Evolutionary conservation across 1,284 basidiomycete genomes (phyloP).

Genomic region (Cutaneotrichosporon curvatum): DNA sequence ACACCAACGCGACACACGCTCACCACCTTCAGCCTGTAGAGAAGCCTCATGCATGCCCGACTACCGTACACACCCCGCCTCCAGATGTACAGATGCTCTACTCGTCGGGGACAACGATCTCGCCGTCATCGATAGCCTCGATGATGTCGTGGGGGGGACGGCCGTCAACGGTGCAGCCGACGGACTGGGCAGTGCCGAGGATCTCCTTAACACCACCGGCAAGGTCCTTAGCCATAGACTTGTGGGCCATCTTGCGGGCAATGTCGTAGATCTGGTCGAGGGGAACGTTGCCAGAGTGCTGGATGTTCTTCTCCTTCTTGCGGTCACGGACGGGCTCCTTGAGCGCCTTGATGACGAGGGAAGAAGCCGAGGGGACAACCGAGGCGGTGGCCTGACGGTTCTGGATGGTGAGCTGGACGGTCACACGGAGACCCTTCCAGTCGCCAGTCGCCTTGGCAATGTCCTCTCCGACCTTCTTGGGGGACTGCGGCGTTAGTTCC

Average conservation of each 20-base stretch:
- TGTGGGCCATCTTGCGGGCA: conserved; percentile 83
- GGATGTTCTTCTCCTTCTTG: conserved; percentile 99
- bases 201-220: conserved; percentile 91
- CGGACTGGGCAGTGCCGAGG: conserved; percentile 79
- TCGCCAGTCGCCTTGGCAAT: conserved; percentile 97
- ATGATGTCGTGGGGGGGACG: conserved; percentile 91
- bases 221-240: conserved; percentile 89
- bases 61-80: conserved; percentile 18
- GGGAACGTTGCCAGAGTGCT: conserved; percentile 90
- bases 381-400: conserved; percentile 98
- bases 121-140: conserved; percentile 90
- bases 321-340: conserved; percentile 99
- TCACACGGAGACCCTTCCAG: conserved; percentile 99
- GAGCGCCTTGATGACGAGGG: conserved; percentile 95
- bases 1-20: neutral
- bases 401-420: conserved; percentile 98
- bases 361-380: conserved; percentile 95
- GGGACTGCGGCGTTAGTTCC: conserved; percentile 60
- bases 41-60: conserved; percentile 24
- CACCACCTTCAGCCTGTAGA: neutral
- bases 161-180: conserved; percentile 96
- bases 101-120: conserved; percentile 90
- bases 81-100: conserved; percentile 49
- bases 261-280: conserved; percentile 91
- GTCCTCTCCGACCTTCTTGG: conserved; percentile 99